These are phyloP conservation scores for Cynara cardunculus DNA, from an alignment of 129 eudicot genomes.

Conservation along the genomic window DNA sequence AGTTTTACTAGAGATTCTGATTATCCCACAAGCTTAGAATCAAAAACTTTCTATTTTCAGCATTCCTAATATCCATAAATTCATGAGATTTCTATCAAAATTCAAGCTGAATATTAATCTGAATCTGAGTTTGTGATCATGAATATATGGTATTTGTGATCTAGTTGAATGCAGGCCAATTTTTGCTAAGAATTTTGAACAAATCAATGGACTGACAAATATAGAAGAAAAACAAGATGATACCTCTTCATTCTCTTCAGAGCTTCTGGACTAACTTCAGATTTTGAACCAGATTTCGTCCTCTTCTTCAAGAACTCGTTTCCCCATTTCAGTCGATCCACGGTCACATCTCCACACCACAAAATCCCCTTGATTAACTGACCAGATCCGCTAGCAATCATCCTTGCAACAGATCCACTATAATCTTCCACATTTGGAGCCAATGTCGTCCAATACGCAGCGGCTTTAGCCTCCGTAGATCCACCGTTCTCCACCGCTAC, in stretches of 20 bases:
- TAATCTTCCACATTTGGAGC: constrained; percentile 97
- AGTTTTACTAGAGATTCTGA: background rate
- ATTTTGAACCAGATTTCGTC: constrained; percentile 29
- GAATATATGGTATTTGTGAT: background rate
- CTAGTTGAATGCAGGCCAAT: background rate
- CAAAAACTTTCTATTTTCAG: background rate
- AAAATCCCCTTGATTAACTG: constrained; percentile 80
- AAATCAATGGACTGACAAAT: background rate
- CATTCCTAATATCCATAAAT: background rate
- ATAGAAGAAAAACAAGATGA: background rate
- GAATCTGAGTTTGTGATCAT: background rate
- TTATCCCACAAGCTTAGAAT: background rate
- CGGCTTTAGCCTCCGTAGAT: constrained; percentile 49
- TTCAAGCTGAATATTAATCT: background rate
- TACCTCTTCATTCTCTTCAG: constrained; percentile 72
- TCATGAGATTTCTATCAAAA: background rate
- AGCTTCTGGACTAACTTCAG: constrained; percentile 64
- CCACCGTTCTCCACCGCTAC: constrained; percentile 41
- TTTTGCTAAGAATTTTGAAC: background rate
- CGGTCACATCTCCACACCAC: constrained; percentile 98
- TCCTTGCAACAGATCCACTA: constrained; percentile 58
- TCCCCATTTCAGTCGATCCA: constrained; percentile 86
- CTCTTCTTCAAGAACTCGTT: constrained; percentile 61
- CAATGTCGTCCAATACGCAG: constrained; percentile 89
- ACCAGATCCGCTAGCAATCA: constrained; percentile 87